phyloP scores from a whole-genome alignment of 2,329 filamentous ascomycete species.

The Fusarium sp. region DNA sequence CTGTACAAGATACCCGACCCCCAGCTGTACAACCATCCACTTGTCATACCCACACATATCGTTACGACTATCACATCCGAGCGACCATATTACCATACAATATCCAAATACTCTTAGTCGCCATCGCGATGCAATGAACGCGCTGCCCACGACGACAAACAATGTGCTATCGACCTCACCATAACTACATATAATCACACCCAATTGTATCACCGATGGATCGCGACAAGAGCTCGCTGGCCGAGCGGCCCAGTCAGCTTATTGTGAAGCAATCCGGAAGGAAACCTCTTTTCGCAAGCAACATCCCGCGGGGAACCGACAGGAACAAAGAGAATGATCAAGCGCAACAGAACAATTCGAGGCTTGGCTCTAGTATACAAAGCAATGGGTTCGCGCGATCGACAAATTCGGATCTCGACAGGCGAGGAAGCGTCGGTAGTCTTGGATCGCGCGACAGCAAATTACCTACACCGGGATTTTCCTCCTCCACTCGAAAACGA shows the following conservation, averaged over 20 bases:
- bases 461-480: conserved; percentile 50
- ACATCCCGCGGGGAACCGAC: conserved; percentile 39
- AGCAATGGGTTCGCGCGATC: conserved; percentile 38
- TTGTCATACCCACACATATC: not conserved
- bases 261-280: conserved; percentile 56
- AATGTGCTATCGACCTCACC: conserved; percentile 36
- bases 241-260: conserved; percentile 45
- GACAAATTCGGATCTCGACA: conserved; percentile 44
- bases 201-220: conserved; percentile 38
- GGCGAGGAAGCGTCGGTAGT: conserved; percentile 38
- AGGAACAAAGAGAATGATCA: conserved; percentile 39
- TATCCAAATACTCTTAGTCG: conserved; percentile 2
- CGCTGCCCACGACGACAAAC: conserved; percentile 20
- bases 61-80: not conserved
- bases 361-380: conserved; percentile 23
- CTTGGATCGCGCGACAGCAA: conserved; percentile 49
- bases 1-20: conserved; percentile 18
- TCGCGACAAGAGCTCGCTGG: conserved; percentile 41
- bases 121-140: conserved; percentile 42
- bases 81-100: not conserved
- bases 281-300: conserved; percentile 54
- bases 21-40: conserved; percentile 5
- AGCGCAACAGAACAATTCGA: conserved; percentile 27
- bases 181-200: conserved; percentile 19
- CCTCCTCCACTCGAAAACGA: conserved; percentile 48